Evolutionary conservation across 352 stramenopile species (phyloP).

Genomic region (Phytopythium mirpurense): DNA sequence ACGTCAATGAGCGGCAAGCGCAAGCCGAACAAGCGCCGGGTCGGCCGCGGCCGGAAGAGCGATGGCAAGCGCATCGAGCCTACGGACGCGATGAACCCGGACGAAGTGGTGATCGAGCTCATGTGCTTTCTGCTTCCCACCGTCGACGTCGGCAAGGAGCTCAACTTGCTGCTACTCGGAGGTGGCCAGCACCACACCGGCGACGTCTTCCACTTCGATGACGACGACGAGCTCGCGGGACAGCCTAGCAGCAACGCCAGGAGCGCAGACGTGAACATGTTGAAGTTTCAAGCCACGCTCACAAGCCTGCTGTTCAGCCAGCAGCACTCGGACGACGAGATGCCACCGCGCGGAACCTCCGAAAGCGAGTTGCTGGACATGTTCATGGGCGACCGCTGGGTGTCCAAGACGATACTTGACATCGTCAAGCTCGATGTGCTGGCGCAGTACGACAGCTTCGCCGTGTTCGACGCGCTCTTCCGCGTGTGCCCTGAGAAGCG

Average conservation of each 20-base stretch:
- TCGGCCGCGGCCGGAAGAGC: slow-evolving; percentile 40
- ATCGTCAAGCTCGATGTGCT: slow-evolving; percentile 51
- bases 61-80: slow-evolving; percentile 36
- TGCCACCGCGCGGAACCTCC: slow-evolving; percentile 22
- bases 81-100: slow-evolving; percentile 32
- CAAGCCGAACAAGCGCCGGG: slow-evolving; percentile 54
- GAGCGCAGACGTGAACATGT: slow-evolving; percentile 42
- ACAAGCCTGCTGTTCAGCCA: slow-evolving; percentile 40
- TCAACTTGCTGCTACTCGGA: slow-evolving; percentile 63
- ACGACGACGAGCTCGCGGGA: slow-evolving; percentile 39
- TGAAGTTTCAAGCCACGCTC: slow-evolving; percentile 57
- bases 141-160: slow-evolving; percentile 73
- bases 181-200: slow-evolving; percentile 29
- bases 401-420: slow-evolving; percentile 34
- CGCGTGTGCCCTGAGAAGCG: slow-evolving; percentile 27
- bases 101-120: slow-evolving; percentile 74
- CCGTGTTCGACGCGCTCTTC: slow-evolving; percentile 54
- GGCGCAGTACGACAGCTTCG: slow-evolving; percentile 56
- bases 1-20: slow-evolving; percentile 20
- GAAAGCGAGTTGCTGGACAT: slow-evolving; percentile 27
- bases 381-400: slow-evolving; percentile 47
- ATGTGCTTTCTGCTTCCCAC: slow-evolving; percentile 61
- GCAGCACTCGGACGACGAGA: slow-evolving; percentile 12
- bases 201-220: slow-evolving; percentile 73
- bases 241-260: slow-evolving; percentile 7